Evolutionary conservation across 2,329 filamentous ascomycete genomes (phyloP), one percentile per base, ranked within the genome.

Genomic region (Neoscytalidium dimidiatum): DNA sequence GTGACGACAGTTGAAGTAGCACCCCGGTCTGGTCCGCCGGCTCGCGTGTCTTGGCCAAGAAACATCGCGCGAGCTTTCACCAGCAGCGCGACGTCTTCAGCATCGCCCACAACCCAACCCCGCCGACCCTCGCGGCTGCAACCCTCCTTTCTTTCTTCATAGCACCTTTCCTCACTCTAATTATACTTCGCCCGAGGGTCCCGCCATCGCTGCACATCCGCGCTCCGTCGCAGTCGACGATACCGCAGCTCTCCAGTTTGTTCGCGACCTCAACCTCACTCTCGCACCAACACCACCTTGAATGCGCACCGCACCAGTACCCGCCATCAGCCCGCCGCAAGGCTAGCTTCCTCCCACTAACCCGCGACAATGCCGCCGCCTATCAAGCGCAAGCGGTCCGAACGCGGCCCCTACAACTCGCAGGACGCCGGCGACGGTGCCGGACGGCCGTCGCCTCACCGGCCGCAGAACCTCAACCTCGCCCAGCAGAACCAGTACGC

Each of bases 381-480:
- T 68, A 78, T 79, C 62, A 89, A 88, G 80, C 81, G 86, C 67
- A 88, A 88, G 80, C 80, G 83, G 66, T 75, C 77, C 35, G 82
- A 84, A 52, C 77, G 80, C 67, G 56, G 56, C 14, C 26, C 56
- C 21, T 60, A 60, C 41, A 77, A 74, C 52, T 74, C 81, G 58
- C 44, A 41, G 14, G 44, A 61, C 17, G 80, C 83, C 48, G 72
- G 74, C 61, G 75, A 74, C 68, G 77, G 81, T 64, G 72, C 70
- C 56, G 69, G 67, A 66, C 73, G 83, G 64, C 81, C 81, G 43
- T 84, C 83, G 64, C 83, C 83, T 19, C 81, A 85, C 71, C 79
- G 81, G 53, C 83, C 83, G 17, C 79, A 83, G 68, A 79, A 79
- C 66, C 71, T 83, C 64, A 72, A 81, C 69, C 80, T 87, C 69